Evolutionary conservation across 345 rosid species (phyloP).

Genomic region (Syzygium jambos): DNA sequence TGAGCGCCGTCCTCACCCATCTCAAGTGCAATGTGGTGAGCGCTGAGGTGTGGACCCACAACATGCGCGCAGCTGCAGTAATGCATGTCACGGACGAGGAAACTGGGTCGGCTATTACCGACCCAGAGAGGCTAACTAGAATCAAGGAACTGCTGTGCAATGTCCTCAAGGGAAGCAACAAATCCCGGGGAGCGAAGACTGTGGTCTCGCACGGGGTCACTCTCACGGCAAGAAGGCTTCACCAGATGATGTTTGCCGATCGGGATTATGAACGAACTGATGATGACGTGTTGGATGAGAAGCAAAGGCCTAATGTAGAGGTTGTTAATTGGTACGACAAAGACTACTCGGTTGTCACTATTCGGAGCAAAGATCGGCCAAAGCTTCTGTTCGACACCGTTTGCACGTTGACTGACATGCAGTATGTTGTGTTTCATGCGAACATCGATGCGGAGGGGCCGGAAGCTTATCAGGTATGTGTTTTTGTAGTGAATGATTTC

Average conservation of each 20-base stretch:
- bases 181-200: slow-evolving; percentile 57
- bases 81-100: slow-evolving; percentile 75
- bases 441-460: slow-evolving; percentile 67
- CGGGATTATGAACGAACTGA: slow-evolving; percentile 69
- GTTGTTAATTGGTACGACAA: slow-evolving; percentile 79
- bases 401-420: slow-evolving; percentile 91
- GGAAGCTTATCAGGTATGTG: slow-evolving; percentile 67
- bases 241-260: slow-evolving; percentile 97
- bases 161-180: slow-evolving; percentile 76
- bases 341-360: slow-evolving; percentile 77
- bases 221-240: slow-evolving; percentile 85
- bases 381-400: slow-evolving; percentile 89
- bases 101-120: slow-evolving; percentile 55
- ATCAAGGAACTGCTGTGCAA: slow-evolving; percentile 64
- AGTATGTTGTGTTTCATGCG: slow-evolving; percentile 86
- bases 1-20: slow-evolving; percentile 74
- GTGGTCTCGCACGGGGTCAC: slow-evolving; percentile 51
- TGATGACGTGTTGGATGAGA: slow-evolving; percentile 44
- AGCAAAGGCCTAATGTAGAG: slow-evolving; percentile 54
- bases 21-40: slow-evolving; percentile 71
- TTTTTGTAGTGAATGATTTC: background rate
- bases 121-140: slow-evolving; percentile 50
- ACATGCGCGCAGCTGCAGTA: slow-evolving; percentile 83
- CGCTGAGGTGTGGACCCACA: slow-evolving; percentile 97
- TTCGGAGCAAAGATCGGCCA: slow-evolving; percentile 82